Conservation (phyloP, 352 stramenopile genomes). For the Salisapilia sapeloensis region DNA sequence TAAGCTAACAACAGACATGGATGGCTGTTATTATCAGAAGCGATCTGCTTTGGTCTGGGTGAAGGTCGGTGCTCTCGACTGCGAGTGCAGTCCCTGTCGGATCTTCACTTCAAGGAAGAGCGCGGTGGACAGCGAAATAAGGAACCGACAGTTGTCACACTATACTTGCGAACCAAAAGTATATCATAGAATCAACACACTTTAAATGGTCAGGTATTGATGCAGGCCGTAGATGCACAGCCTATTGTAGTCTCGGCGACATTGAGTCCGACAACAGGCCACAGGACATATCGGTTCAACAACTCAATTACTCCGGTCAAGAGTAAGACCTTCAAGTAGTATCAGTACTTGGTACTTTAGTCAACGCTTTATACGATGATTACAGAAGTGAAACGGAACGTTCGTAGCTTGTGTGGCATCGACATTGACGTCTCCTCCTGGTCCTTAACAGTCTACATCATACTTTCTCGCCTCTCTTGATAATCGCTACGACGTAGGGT, state of each 20-base stretch:
- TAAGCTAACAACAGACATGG: background rate
- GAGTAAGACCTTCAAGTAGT: constrained; percentile 5
- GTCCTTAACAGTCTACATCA: constrained; percentile 2
- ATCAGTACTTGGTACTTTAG: constrained; percentile 2
- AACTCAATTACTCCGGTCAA: constrained; percentile 17
- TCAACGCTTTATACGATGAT: background rate
- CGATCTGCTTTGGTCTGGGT: constrained; percentile 26
- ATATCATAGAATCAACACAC: constrained; percentile 1
- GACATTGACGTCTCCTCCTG: constrained; percentile 23
- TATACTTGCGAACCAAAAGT: constrained; percentile 10
- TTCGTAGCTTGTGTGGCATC: constrained; percentile 15
- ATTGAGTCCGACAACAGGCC: constrained; percentile 9
- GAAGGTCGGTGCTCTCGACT: constrained; percentile 10
- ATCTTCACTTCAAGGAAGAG: constrained; percentile 8
- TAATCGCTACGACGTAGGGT: constrained; percentile 5
- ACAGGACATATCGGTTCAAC: constrained; percentile 17
- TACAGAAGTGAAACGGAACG: constrained; percentile 17
- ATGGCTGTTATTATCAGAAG: constrained; percentile 7
- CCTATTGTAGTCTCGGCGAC: constrained; percentile 7
- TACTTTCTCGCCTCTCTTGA: background rate
- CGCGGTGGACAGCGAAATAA: constrained; percentile 4
- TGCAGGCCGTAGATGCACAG: constrained; percentile 8
- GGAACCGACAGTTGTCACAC: constrained; percentile 9
- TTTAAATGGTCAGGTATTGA: background rate
- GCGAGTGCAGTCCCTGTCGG: constrained; percentile 14